Base-by-base conservation (phyloP, 345 rosid species). In the Dipteronia sinensis region DNA sequence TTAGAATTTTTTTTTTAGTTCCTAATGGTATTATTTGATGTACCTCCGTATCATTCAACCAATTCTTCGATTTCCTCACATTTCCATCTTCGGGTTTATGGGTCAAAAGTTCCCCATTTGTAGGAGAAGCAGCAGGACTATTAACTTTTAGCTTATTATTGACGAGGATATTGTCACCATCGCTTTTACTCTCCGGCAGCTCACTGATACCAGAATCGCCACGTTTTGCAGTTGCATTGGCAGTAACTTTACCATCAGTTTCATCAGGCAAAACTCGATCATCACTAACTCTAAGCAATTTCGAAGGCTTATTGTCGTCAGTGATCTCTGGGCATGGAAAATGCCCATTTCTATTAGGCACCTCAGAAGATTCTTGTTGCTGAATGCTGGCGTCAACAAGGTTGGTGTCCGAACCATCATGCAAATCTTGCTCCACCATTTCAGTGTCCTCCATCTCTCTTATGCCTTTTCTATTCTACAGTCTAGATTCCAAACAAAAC, bases 1-100 rank as follows among this genome's bases (percentile, higher is more conserved):
- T 15, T 7, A 67, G 46, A 2, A 25, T 11, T n/a, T 25, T 17
- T 17, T 25, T 9, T 25, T 27, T 11, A 25, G 16, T 53, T 47
- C 16, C 46, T 27, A 16, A 46, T 9, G 58, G 27, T 27, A 38
- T 59, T 59, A 13, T 17, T 10, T 19, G 34, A 55, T 47, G 53
- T 79, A 93, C 98, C 97, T 88, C 89, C 53, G 85, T 74, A 79
- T 81, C 83, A 80, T 89, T 83, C 90, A 93, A 78, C 82, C 89
- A 90, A 78, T 85, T 84, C 83, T 88, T 94, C n/a, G 90, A 58
- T 79, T 84, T 90, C 56, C 77, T 77, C 62, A 64, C 63, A 72
- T 15, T 80, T 46, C 80, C 87, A 46, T 63, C 85, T 46, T n/a
- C 83, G 67, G 88, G 29, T 72, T 74, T 81, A 58, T 87, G 80